Percentiles rank a stretch among this genome's conserved stretches.
phyloP scores from a whole-genome alignment of 208 protist species.

The Crithidia expoeki region DNA sequence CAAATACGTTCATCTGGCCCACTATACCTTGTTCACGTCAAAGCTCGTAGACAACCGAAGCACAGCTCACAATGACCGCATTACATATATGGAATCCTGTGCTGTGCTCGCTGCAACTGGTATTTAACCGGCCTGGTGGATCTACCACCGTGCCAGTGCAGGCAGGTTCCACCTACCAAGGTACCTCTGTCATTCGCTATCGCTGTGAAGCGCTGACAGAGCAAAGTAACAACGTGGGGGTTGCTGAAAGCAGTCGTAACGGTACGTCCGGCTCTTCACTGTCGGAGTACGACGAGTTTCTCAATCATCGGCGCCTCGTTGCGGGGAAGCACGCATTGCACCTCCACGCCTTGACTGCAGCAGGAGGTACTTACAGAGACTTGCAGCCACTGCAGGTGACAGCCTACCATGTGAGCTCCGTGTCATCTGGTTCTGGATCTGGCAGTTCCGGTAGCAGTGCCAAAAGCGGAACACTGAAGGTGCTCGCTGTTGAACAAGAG shows the following conservation, averaged over 20 bases:
- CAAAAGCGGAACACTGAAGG: slow-evolving; percentile 28
- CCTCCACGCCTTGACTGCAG: slow-evolving; percentile 56
- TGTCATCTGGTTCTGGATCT: neutral
- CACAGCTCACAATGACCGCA: slow-evolving; percentile 18
- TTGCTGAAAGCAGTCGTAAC: neutral
- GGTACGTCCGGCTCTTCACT: neutral
- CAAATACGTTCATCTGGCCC: no score
- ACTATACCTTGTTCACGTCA: no score
- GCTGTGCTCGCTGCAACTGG: slow-evolving; percentile 56
- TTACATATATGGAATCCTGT: slow-evolving; percentile 49
- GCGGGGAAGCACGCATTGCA: slow-evolving; percentile 39
- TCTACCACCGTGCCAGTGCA: slow-evolving; percentile 15
- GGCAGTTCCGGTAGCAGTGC: neutral
- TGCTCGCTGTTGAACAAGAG: slow-evolving; percentile 51
- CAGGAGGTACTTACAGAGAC: slow-evolving; percentile 22
- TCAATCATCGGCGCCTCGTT: slow-evolving; percentile 9
- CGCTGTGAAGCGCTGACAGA: slow-evolving; percentile 9
- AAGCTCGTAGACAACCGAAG: no score
- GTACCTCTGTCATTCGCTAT: slow-evolving; percentile 66
- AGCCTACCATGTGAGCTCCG: slow-evolving; percentile 43
- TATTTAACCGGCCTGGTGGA: slow-evolving; percentile 33
- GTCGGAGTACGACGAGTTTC: slow-evolving; percentile 31
- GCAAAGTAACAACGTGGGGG: no score
- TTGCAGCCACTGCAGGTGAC: slow-evolving; percentile 41
- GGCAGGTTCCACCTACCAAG: slow-evolving; percentile 47